Evolutionary conservation across 805 yeast genomes (phyloP).

Genomic region (Tetrapisispora namnaoensis): DNA sequence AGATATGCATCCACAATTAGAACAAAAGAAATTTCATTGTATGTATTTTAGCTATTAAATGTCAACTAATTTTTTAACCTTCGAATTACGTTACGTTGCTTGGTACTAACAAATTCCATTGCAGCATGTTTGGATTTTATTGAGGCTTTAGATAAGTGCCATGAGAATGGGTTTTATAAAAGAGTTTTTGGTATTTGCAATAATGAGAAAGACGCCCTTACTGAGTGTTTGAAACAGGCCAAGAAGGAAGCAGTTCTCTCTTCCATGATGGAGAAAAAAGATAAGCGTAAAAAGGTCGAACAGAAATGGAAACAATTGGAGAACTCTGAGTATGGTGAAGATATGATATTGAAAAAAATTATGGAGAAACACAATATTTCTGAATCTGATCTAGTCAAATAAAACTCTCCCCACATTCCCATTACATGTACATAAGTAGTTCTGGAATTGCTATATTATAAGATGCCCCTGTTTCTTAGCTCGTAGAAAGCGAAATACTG

Average conservation of each 20-base stretch:
- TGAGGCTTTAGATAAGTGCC: slow-evolving; percentile 85
- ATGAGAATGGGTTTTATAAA: slow-evolving; percentile 53
- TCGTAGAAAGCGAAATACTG: too few relatives aligned
- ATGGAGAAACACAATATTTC: slow-evolving; percentile 37
- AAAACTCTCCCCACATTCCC: not conserved
- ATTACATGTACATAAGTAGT: not conserved
- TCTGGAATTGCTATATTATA: not conserved
- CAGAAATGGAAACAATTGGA: slow-evolving; percentile 49
- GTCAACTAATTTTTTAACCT: too few relatives aligned
- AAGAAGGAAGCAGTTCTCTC: slow-evolving; percentile 54
- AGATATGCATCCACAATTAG: slow-evolving; percentile 50
- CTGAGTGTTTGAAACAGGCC: slow-evolving; percentile 71
- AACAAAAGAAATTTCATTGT: slow-evolving; percentile 40
- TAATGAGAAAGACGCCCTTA: slow-evolving; percentile 67
- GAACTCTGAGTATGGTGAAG: slow-evolving; percentile 76
- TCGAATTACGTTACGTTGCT: slow-evolving; percentile 6
- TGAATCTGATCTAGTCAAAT: not conserved
- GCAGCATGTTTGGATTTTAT: slow-evolving; percentile 70
- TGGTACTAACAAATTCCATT: not conserved
- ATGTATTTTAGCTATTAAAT: slow-evolving; percentile 11
- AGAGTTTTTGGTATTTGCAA: slow-evolving; percentile 79
- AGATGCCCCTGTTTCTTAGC: too few relatives aligned
- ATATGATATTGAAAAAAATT: slow-evolving; percentile 55
- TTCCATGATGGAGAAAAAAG: slow-evolving; percentile 41
- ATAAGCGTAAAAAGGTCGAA: slow-evolving; percentile 45